These are phyloP conservation scores for Drechmeria coniospora DNA, from an alignment of 2,329 filamentous ascomycete species.

Conservation along the genomic window DNA sequence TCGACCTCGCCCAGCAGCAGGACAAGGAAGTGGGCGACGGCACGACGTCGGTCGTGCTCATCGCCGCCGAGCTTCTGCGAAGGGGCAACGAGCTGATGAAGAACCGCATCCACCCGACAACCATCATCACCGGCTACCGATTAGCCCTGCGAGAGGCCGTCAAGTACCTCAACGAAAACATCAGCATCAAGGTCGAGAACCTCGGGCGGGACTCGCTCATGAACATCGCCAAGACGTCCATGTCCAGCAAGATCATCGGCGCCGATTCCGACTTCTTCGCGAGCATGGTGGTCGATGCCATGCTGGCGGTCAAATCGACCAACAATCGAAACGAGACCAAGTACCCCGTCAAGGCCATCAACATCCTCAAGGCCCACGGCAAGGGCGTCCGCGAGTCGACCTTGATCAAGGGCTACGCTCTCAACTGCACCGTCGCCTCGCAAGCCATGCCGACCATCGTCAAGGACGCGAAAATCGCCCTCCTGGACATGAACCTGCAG, in stretches of 20 bases:
- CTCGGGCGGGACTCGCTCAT: slow-evolving; percentile 81
- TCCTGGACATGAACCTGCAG: slow-evolving; percentile 94
- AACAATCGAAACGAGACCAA: slow-evolving; percentile 86
- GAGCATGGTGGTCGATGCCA: slow-evolving; percentile 93
- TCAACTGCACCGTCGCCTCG: slow-evolving; percentile 97
- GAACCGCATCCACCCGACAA: slow-evolving; percentile 98
- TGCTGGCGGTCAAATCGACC: slow-evolving; percentile 83
- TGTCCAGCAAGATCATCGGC: slow-evolving; percentile 98
- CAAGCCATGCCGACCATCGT: slow-evolving; percentile 95
- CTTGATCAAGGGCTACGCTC: slow-evolving; percentile 86
- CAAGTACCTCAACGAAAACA: slow-evolving; percentile 97
- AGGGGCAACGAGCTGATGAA: slow-evolving; percentile 97
- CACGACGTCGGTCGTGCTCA: slow-evolving; percentile 93
- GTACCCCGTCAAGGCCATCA: slow-evolving; percentile 98
- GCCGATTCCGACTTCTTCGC: slow-evolving; percentile 92
- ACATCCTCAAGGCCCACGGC: slow-evolving; percentile 95
- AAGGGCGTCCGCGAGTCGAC: slow-evolving; percentile 81
- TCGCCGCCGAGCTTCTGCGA: slow-evolving; percentile 85
- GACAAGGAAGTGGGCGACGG: slow-evolving; percentile 98
- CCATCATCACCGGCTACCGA: slow-evolving; percentile 96
- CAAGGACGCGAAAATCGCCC: slow-evolving; percentile 88
- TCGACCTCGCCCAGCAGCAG: slow-evolving; percentile 94
- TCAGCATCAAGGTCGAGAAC: slow-evolving; percentile 87
- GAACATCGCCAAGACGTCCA: slow-evolving; percentile 95
- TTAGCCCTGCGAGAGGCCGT: slow-evolving; percentile 89